These are phyloP conservation scores for Endocarpon pusillum DNA, from an alignment of 495 filamentous ascomycete genomes.

Conservation along the genomic window DNA sequence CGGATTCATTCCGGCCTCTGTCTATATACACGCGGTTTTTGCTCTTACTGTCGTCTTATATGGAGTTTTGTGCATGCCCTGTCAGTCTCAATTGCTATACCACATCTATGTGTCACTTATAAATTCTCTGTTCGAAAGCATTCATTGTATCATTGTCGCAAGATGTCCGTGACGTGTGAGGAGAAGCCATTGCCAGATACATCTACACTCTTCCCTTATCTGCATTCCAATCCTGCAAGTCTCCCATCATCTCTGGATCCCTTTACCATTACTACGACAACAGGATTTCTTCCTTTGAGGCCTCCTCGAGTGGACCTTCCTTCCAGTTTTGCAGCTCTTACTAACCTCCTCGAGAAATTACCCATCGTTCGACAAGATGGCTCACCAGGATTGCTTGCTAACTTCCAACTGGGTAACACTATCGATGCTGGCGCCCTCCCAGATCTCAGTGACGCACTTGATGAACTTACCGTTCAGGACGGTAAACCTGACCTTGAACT, in stretches of 20 bases:
- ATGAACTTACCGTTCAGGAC: constrained; percentile 37
- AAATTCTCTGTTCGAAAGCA: too few species aligned
- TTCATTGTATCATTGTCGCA: too few species aligned
- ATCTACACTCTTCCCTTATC: constrained; percentile 39
- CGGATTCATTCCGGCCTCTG: too few species aligned
- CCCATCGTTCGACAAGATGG: constrained; percentile 55
- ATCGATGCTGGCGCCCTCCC: constrained; percentile 49
- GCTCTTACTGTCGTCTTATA: too few species aligned
- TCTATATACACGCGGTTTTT: too few species aligned
- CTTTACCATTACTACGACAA: constrained; percentile 74
- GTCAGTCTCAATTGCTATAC: too few species aligned
- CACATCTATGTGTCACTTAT: too few species aligned
- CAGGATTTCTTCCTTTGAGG: constrained; percentile 48
- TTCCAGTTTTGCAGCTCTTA: constrained; percentile 47
- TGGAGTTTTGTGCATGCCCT: too few species aligned
- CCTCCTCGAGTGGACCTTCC: constrained; percentile 31
- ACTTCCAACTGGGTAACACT: constrained; percentile 48
- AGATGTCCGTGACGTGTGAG: too few species aligned
- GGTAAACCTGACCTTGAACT: constrained; percentile 45
- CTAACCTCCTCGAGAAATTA: constrained; percentile 53
- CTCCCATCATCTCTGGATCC: constrained; percentile 41
- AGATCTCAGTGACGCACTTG: constrained; percentile 52
- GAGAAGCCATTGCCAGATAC: too few species aligned
- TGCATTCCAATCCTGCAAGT: constrained; percentile 36
- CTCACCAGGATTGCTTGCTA: constrained; percentile 58